Evolutionary conservation across 1,284 basidiomycete species (phyloP).

Genomic region (Ganoderma resinaceum): DNA sequence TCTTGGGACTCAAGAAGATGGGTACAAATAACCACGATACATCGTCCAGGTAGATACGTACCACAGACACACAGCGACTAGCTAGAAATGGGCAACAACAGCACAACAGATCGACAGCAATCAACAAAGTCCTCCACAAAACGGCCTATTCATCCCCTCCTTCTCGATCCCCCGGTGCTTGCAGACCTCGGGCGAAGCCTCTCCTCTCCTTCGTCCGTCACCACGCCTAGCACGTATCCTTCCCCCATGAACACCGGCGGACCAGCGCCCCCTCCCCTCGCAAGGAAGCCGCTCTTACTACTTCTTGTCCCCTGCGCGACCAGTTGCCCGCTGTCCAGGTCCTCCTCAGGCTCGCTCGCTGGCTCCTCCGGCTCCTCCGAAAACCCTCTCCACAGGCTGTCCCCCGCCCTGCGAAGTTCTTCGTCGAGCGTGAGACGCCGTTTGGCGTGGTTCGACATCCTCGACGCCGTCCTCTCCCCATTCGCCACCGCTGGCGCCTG

Average conservation of each 20-base stretch:
- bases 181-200: slow-evolving; percentile 17
- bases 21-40: slow-evolving; percentile 13
- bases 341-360: slow-evolving; percentile 39
- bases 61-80: slow-evolving; percentile 8
- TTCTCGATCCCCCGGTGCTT: slow-evolving; percentile 8
- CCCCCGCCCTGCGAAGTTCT: slow-evolving; percentile 60
- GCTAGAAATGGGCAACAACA: slow-evolving; percentile 12
- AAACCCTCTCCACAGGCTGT: slow-evolving; percentile 39
- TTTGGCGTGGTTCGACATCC: slow-evolving; percentile 35
- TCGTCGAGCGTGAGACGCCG: slow-evolving; percentile 67
- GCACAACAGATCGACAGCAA: slow-evolving; percentile 33
- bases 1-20: not conserved
- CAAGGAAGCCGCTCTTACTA: slow-evolving; percentile 66
- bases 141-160: slow-evolving; percentile 5
- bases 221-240: slow-evolving; percentile 62
- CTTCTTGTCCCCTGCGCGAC: slow-evolving; percentile 60
- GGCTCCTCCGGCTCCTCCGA: slow-evolving; percentile 30
- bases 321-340: slow-evolving; percentile 53
- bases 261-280: slow-evolving; percentile 75
- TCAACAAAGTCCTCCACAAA: slow-evolving; percentile 13
- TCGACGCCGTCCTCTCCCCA: slow-evolving; percentile 6
- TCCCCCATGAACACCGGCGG: slow-evolving; percentile 70
- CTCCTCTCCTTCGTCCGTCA: slow-evolving; percentile 34
- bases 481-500: not conserved
- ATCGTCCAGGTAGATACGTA: slow-evolving; percentile 1